A percentile compares a stretch with the other conserved stretches of the same genome.
phyloP scores from a whole-genome alignment of 352 stramenopile species.

The Phytophthora idaei region DNA sequence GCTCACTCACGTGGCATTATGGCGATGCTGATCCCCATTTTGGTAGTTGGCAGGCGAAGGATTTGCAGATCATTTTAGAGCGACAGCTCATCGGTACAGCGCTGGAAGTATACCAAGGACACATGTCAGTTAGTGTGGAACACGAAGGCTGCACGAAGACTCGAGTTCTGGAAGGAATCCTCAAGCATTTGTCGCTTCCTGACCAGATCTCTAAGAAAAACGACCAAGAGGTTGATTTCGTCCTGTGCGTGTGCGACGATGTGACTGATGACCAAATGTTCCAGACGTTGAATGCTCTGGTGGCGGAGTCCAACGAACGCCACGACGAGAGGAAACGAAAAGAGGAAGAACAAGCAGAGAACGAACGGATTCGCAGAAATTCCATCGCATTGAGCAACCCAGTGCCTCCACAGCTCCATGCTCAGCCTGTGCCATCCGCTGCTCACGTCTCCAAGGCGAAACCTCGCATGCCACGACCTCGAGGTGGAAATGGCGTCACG shows the following conservation, averaged over 20 bases:
- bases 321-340: conserved; percentile 58
- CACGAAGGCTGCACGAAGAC: conserved; percentile 83
- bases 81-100: conserved; percentile 83
- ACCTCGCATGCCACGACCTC: conserved; percentile 35
- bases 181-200: conserved; percentile 73
- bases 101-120: conserved; percentile 87
- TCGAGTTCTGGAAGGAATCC: conserved; percentile 73
- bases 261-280: conserved; percentile 92
- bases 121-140: conserved; percentile 83
- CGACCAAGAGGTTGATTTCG: conserved; percentile 85
- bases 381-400: conserved; percentile 26
- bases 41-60: conserved; percentile 88
- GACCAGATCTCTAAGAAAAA: conserved; percentile 71
- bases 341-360: conserved; percentile 36
- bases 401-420: conserved; percentile 21
- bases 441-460: conserved; percentile 46
- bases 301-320: conserved; percentile 75
- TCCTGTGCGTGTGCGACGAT: conserved; percentile 90
- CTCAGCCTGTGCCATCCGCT: conserved; percentile 36
- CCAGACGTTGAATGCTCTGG: conserved; percentile 81
- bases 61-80: conserved; percentile 91
- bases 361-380: conserved; percentile 39
- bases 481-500: conserved; percentile 22
- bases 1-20: conserved; percentile 90
- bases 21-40: conserved; percentile 86